phyloP scores from a whole-genome alignment of 805 yeast species.

The Ogataea kodamae region DNA sequence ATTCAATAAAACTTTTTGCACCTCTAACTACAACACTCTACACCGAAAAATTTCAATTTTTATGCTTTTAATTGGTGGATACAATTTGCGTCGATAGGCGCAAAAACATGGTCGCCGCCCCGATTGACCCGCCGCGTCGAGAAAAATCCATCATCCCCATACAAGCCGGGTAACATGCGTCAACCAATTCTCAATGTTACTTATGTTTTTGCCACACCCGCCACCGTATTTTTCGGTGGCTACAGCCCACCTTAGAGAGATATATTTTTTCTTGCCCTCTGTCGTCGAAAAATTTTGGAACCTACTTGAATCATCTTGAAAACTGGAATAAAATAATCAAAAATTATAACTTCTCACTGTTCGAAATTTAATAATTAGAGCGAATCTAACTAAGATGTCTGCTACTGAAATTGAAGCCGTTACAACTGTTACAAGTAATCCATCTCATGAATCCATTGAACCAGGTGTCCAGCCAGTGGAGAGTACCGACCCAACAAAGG shows the following conservation, averaged over 20 bases:
- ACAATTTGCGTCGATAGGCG: slow-evolving; percentile 7
- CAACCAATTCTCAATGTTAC: too few species aligned
- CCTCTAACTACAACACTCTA: slow-evolving; percentile 9
- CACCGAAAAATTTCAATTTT: slow-evolving; percentile 24
- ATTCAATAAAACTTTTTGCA: slow-evolving; percentile 9
- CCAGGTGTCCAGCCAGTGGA: slow-evolving; percentile 12
- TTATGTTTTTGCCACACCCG: too few species aligned
- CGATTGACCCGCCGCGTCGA: not conserved
- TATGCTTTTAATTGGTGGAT: slow-evolving; percentile 25
- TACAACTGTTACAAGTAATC: slow-evolving; percentile 1
- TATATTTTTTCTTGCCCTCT: too few species aligned
- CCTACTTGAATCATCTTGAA: slow-evolving; percentile 3
- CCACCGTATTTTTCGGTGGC: too few species aligned
- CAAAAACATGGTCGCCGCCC: too few species aligned
- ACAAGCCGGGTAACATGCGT: slow-evolving; percentile 7
- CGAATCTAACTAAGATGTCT: too few species aligned
- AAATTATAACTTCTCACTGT: too few species aligned
- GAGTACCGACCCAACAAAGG: slow-evolving; percentile 18
- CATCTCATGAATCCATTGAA: slow-evolving; percentile 7
- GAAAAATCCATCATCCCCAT: not conserved
- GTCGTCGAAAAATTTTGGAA: slow-evolving; percentile 8
- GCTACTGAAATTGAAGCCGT: slow-evolving; percentile 10
- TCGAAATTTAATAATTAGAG: too few species aligned
- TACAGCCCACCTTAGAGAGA: too few species aligned
- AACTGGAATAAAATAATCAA: too few species aligned